Evolutionary conservation across 1,284 basidiomycete genomes (phyloP), one percentile per base, ranked within the genome.

Genomic region (Cronartium quercuum): DNA sequence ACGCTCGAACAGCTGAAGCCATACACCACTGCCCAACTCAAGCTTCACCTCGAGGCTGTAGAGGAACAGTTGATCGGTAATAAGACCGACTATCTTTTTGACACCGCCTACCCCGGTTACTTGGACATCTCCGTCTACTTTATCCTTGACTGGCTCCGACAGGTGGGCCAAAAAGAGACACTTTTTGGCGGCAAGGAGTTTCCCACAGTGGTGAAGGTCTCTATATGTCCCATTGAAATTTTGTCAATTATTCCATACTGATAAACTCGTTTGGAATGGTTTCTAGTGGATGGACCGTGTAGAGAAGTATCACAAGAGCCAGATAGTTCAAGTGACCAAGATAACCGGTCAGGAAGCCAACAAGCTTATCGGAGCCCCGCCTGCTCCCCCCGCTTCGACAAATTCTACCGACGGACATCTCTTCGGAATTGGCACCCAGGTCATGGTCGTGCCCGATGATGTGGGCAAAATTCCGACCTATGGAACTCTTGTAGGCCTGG

Each of bases 91-190:
- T 77, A 68, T 51, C 24, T 77, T 44, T 60, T 76, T 40, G 34
- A 68, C 34, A 77, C 74, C 12, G 41, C 65, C n/a, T 35, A 58
- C 5, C 63, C 75, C 12, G 66, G 63, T 41, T 76, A 75, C 68
- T 24, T 77, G 13, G 76, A 77, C 58, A 57, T 76, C 24, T 76
- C 76, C 3, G 55, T 76, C n/a, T 77, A 57, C 63, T 76, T 76
- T 63, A 21, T 63, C 40, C 63, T 76, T 40, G 21, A 65, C 55
- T 77, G 76, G 76, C 61, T 76, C 40, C 47, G 68, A 21, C 18
- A 40, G n/a, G 55, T 77, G 34, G 55, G 63, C n/a, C 12, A 6
- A 10, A 58, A 68, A 13, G 57, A 68, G 12, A 42, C 58, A 13
- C 47, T 68, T 6, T 61, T 60, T 38, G 67, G 67, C 44, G 55